These are phyloP conservation scores for Pseudogymnoascus sp. DNA, from an alignment of 2,329 filamentous ascomycete species.

Conservation along the genomic window DNA sequence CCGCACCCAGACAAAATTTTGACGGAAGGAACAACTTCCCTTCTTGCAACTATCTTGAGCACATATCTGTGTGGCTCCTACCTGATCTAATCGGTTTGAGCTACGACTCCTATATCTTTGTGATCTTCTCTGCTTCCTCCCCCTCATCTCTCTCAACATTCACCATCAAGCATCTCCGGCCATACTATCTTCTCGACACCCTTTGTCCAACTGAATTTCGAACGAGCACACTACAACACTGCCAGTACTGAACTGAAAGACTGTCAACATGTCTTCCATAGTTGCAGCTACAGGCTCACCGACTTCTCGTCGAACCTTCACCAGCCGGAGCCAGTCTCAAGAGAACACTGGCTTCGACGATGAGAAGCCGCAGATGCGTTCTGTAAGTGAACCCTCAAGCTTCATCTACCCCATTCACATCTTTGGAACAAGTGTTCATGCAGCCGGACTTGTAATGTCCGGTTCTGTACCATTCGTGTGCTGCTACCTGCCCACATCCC, in stretches of 20 bases:
- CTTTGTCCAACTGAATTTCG: slow-evolving; percentile 20
- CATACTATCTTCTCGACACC: slow-evolving; percentile 25
- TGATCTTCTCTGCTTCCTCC: slow-evolving; percentile 19
- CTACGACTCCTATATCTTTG: slow-evolving; percentile 27
- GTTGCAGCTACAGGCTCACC: slow-evolving; percentile 37
- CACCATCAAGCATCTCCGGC: slow-evolving; percentile 20
- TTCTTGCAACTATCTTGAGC: slow-evolving; percentile 3
- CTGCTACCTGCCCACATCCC: background rate
- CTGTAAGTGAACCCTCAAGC: slow-evolving; percentile 25
- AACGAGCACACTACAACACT: background rate
- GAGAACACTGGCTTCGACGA: slow-evolving; percentile 26
- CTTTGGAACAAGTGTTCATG: background rate
- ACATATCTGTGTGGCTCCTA: slow-evolving; percentile 20
- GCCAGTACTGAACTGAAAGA: slow-evolving; percentile 4
- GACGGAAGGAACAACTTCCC: background rate
- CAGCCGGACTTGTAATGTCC: background rate
- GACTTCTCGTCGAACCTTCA: slow-evolving; percentile 30
- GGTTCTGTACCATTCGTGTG: background rate
- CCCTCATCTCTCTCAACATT: slow-evolving; percentile 17
- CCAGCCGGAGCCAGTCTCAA: slow-evolving; percentile 31
- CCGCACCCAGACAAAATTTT: background rate
- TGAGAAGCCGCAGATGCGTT: slow-evolving; percentile 22
- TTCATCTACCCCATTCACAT: background rate
- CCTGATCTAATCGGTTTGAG: slow-evolving; percentile 22
- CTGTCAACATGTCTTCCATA: slow-evolving; percentile 34